Percentiles rank a stretch among this genome's conserved stretches.
Conservation (phyloP, 257 asterid genomes). For the Lithospermum erythrorhizon region DNA sequence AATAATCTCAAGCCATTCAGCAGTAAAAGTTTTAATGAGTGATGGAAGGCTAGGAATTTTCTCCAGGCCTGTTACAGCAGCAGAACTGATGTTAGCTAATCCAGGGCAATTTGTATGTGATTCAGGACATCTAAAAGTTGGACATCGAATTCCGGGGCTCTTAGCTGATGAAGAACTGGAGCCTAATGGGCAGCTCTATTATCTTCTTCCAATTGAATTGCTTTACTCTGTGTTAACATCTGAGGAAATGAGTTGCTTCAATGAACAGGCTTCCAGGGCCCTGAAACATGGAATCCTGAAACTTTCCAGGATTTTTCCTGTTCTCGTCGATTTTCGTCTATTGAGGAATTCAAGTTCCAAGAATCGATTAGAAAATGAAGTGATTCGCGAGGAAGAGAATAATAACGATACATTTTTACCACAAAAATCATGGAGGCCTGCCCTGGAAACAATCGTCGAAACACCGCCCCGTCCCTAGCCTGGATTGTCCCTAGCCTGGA, state of each 20-base stretch:
- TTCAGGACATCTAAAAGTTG: constrained; percentile 29
- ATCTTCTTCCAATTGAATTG: constrained; percentile 64
- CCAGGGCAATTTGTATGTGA: constrained; percentile 55
- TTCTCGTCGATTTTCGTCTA: constrained; percentile 33
- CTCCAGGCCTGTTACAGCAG: constrained; percentile 33
- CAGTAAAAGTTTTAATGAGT: constrained; percentile 27
- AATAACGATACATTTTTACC: constrained; percentile 23
- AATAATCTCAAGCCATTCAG: constrained; percentile 22
- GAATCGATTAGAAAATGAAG: constrained; percentile 7
- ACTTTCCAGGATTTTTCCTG: constrained; percentile 40
- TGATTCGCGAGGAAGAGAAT: not conserved
- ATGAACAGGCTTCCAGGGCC: constrained; percentile 25
- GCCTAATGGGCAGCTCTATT: constrained; percentile 28
- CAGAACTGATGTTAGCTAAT: constrained; percentile 48
- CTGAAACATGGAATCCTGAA: constrained; percentile 24
- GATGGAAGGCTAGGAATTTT: constrained; percentile 40
- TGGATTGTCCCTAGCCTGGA: not conserved
- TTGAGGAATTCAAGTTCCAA: constrained; percentile 23
- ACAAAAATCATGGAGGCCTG: constrained; percentile 68
- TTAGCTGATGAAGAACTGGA: constrained; percentile 56
- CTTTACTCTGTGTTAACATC: constrained; percentile 52
- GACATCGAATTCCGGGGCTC: constrained; percentile 41
- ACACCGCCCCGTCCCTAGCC: constrained; percentile 10
- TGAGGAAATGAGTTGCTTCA: constrained; percentile 35
- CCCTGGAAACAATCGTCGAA: constrained; percentile 58